Evolutionary conservation across 2,329 filamentous ascomycete species (phyloP).

Genomic region (Fusarium poae): DNA sequence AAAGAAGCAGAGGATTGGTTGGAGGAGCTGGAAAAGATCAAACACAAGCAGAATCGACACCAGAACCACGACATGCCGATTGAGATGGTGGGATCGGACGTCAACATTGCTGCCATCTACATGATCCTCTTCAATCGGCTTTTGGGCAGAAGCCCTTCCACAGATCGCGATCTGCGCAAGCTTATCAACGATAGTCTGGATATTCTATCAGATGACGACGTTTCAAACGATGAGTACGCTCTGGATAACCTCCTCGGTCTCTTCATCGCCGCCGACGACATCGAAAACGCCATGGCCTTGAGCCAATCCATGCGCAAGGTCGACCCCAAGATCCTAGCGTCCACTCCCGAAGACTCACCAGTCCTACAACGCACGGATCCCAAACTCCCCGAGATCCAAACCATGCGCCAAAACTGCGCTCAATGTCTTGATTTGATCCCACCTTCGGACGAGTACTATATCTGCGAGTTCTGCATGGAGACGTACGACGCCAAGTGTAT

Average conservation of each 20-base stretch:
- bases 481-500: slow-evolving; percentile 56
- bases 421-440: slow-evolving; percentile 56
- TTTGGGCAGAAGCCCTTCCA: slow-evolving; percentile 46
- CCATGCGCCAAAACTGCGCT: slow-evolving; percentile 53
- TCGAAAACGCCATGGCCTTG: slow-evolving; percentile 54
- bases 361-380: slow-evolving; percentile 51
- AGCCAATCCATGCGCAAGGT: slow-evolving; percentile 57
- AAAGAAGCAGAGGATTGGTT: slow-evolving; percentile 52
- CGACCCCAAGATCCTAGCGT: slow-evolving; percentile 48
- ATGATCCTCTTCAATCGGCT: slow-evolving; percentile 56
- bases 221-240: slow-evolving; percentile 58
- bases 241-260: slow-evolving; percentile 58
- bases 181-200: slow-evolving; percentile 56
- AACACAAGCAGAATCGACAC: slow-evolving; percentile 54
- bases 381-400: slow-evolving; percentile 55
- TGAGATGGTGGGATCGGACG: slow-evolving; percentile 57
- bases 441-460: slow-evolving; percentile 50
- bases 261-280: slow-evolving; percentile 56
- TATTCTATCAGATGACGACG: slow-evolving; percentile 57
- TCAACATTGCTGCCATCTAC: slow-evolving; percentile 59
- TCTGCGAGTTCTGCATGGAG: slow-evolving; percentile 58
- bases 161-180: slow-evolving; percentile 49
- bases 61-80: slow-evolving; percentile 57
- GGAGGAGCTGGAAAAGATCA: slow-evolving; percentile 53
- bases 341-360: slow-evolving; percentile 50